A percentile compares a stretch with the other conserved stretches of the same genome.
These are phyloP conservation scores for Parastagonospora nodorum DNA, from an alignment of 2,329 filamentous ascomycete species.

Conservation along the genomic window DNA sequence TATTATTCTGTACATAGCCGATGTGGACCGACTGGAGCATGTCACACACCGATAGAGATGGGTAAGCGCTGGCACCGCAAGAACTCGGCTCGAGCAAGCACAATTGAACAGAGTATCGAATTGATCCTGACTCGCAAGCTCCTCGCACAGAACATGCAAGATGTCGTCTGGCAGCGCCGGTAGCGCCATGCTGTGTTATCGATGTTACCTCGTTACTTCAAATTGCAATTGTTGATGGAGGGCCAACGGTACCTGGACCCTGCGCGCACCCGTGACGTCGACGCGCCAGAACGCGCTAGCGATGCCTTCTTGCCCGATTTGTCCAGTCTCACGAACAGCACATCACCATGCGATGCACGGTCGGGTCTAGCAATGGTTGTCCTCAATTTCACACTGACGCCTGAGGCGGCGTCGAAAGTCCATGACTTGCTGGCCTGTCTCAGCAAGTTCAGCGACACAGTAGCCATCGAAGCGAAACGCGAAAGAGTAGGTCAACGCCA, in stretches of 20 bases:
- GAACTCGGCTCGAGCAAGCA: conserved; percentile 59
- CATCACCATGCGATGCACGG: conserved; percentile 12
- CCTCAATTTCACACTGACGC: conserved; percentile 73
- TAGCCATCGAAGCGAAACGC: conserved; percentile 73
- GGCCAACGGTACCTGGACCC: neutral
- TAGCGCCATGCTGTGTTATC: conserved; percentile 26
- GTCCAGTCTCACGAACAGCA: conserved; percentile 2
- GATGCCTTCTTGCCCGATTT: conserved; percentile 21
- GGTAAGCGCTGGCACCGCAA: conserved; percentile 64
- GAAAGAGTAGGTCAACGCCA: conserved; percentile 60
- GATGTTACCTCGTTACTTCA: neutral
- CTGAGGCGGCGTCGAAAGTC: conserved; percentile 71
- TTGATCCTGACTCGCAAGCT: conserved; percentile 61
- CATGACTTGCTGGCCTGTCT: conserved; percentile 77
- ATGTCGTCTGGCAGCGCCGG: conserved; percentile 61
- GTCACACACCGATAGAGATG: conserved; percentile 65
- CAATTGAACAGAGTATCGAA: conserved; percentile 66
- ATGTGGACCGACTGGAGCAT: neutral
- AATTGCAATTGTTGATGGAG: neutral
- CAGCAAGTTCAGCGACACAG: conserved; percentile 78
- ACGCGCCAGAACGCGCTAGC: conserved; percentile 25
- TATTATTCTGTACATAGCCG: neutral
- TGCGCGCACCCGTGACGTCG: conserved; percentile 7
- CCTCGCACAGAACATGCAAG: conserved; percentile 64
- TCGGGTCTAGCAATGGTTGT: conserved; percentile 47